phyloP scores from a whole-genome alignment of 129 eudicot species.

The Silybum marianum region DNA sequence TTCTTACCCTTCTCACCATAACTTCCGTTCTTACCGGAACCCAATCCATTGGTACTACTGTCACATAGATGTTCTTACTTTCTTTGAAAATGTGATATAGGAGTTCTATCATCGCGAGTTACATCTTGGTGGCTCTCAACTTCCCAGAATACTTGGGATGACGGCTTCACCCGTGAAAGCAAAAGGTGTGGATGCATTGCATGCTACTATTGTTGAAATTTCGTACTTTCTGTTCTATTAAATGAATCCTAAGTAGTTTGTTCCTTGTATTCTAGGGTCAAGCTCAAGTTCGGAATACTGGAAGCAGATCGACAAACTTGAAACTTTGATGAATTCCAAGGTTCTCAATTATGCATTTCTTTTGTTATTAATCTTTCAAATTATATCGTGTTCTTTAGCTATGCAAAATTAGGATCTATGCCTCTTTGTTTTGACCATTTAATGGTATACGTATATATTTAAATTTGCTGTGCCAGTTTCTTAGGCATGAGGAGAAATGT shows the following conservation, averaged over 20 bases:
- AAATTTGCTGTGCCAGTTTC: background rate
- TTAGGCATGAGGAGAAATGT: too few relatives aligned
- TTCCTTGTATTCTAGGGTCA: conserved; percentile 44
- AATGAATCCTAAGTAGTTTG: background rate
- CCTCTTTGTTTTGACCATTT: background rate
- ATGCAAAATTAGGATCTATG: background rate
- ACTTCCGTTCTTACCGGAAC: too few relatives aligned
- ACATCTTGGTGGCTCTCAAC: conserved; percentile 25
- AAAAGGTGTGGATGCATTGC: conserved; percentile 52
- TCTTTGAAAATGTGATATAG: conserved; percentile 39
- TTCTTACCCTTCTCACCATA: too few relatives aligned
- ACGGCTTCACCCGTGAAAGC: conserved; percentile 95
- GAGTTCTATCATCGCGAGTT: conserved; percentile 68
- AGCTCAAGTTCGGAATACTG: conserved; percentile 42
- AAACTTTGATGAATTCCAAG: conserved; percentile 79
- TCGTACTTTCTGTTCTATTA: background rate
- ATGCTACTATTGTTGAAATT: background rate
- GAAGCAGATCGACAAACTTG: conserved; percentile 69
- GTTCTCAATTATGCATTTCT: conserved; percentile 28
- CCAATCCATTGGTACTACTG: too few relatives aligned
- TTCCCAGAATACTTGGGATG: conserved; percentile 92
- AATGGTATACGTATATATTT: background rate
- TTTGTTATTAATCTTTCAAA: background rate
- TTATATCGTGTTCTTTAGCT: background rate
- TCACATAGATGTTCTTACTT: background rate